Evolutionary conservation across 495 filamentous ascomycete genomes (phyloP).

Genomic region (Penicillium coffeae): DNA sequence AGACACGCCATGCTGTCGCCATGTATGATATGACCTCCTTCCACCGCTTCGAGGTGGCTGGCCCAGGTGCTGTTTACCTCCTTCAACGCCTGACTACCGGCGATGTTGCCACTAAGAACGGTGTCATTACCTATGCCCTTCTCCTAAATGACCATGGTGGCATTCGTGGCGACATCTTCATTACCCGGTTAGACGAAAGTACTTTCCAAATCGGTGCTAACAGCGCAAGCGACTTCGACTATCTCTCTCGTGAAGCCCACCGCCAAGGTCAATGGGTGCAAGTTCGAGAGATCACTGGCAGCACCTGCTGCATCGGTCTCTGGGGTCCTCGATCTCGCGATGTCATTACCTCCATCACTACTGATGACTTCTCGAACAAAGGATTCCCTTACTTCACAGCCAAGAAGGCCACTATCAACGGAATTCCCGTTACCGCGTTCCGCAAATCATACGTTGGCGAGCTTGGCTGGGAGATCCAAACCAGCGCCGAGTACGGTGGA

Average conservation of each 20-base stretch:
- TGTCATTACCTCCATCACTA: slow-evolving; percentile 28
- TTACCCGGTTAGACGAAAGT: slow-evolving; percentile 32
- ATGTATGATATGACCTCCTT: slow-evolving; percentile 55
- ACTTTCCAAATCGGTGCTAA: slow-evolving; percentile 48
- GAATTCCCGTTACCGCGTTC: slow-evolving; percentile 39
- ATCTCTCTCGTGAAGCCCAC: slow-evolving; percentile 39
- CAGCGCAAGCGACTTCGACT: slow-evolving; percentile 39
- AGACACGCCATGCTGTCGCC: slow-evolving; percentile 47
- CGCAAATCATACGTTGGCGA: slow-evolving; percentile 49
- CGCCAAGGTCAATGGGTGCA: slow-evolving; percentile 35
- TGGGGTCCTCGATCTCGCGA: slow-evolving; percentile 47
- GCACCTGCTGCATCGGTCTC: slow-evolving; percentile 49
- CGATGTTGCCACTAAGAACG: slow-evolving; percentile 33
- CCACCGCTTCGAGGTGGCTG: slow-evolving; percentile 43
- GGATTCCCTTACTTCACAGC: slow-evolving; percentile 36
- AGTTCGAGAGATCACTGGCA: slow-evolving; percentile 46
- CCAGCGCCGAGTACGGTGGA: slow-evolving; percentile 42
- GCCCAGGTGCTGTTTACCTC: slow-evolving; percentile 40
- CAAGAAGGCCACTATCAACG: slow-evolving; percentile 31
- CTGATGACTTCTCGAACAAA: slow-evolving; percentile 38
- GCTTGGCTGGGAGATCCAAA: slow-evolving; percentile 49
- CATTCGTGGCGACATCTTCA: slow-evolving; percentile 40
- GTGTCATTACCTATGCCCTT: slow-evolving; percentile 41
- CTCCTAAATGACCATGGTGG: slow-evolving; percentile 39
- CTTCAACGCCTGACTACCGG: slow-evolving; percentile 44